phyloP scores from a whole-genome alignment of 2,329 filamentous ascomycete species.

The Ascochyta lentis region DNA sequence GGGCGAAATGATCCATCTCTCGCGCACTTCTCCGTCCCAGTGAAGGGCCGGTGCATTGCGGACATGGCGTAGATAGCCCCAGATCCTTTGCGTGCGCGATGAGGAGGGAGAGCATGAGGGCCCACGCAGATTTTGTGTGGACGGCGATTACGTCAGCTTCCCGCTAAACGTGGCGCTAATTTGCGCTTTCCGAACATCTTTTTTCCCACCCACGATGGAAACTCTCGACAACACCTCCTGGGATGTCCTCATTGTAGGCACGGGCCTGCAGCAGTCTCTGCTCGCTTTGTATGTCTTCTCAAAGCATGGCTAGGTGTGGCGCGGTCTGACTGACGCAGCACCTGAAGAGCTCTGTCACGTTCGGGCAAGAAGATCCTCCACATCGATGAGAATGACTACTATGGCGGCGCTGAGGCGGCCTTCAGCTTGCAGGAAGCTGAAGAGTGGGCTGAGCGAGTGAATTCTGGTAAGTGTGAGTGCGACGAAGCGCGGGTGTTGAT shows the following conservation, averaged over 20 bases:
- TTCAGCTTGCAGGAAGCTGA: slow-evolving; percentile 84
- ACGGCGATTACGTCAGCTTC: slow-evolving; percentile 32
- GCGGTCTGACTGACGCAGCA: slow-evolving; percentile 75
- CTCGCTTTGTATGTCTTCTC: slow-evolving; percentile 58
- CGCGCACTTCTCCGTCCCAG: slow-evolving; percentile 51
- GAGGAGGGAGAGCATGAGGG: slow-evolving; percentile 10
- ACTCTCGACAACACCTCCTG: slow-evolving; percentile 58
- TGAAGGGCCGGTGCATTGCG: slow-evolving; percentile 53
- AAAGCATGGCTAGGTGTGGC: slow-evolving; percentile 28
- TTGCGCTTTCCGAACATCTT: slow-evolving; percentile 20
- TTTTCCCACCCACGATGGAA: slow-evolving; percentile 49
- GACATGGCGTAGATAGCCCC: slow-evolving; percentile 43
- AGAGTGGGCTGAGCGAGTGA: slow-evolving; percentile 67
- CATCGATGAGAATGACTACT: slow-evolving; percentile 85
- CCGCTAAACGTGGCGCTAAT: slow-evolving; percentile 25
- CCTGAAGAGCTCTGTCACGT: slow-evolving; percentile 83
- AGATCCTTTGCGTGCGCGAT: slow-evolving; percentile 48
- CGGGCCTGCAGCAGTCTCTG: slow-evolving; percentile 60
- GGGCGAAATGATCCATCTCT: slow-evolving; percentile 53
- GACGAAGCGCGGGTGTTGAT: not conserved
- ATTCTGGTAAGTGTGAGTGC: slow-evolving; percentile 35
- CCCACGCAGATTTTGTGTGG: slow-evolving; percentile 32
- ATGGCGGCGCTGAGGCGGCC: slow-evolving; percentile 85
- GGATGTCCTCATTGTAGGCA: slow-evolving; percentile 62
- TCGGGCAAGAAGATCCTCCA: slow-evolving; percentile 92